phyloP scores from a whole-genome alignment of 2,329 filamentous ascomycete species.

The Pseudocercospora crystallina region DNA sequence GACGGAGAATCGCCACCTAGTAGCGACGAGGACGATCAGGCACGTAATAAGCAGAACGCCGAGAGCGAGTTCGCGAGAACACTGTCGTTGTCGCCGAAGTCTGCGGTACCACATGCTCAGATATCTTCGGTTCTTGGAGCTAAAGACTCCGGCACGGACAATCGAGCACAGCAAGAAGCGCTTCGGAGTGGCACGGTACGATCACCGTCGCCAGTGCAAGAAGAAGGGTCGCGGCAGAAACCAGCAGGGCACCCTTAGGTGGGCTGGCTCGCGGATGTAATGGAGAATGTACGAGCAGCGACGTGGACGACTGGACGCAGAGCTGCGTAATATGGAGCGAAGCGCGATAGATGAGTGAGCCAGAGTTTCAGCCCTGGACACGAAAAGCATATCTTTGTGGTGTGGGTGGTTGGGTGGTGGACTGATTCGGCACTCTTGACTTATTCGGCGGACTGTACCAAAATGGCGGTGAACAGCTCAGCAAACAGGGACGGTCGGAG shows the following conservation, averaged over 20 bases:
- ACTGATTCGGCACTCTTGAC: not conserved
- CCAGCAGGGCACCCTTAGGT: conserved; percentile 28
- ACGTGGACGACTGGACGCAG: conserved; percentile 7
- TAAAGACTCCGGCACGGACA: conserved; percentile 28
- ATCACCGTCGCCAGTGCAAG: conserved; percentile 29
- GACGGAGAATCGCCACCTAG: conserved; percentile 29
- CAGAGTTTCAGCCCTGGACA: conserved; percentile 16
- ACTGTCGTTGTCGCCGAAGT: conserved; percentile 27
- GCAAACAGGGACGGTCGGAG: not conserved
- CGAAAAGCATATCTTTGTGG: conserved; percentile 10
- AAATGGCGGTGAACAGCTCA: conserved; percentile 15
- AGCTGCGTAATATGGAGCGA: conserved; percentile 6
- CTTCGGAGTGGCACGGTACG: conserved; percentile 31
- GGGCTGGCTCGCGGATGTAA: conserved; percentile 1
- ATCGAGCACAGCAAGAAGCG: conserved; percentile 26
- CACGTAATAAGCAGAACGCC: conserved; percentile 10
- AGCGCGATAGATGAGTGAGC: conserved; percentile 6
- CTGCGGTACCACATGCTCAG: conserved; percentile 28
- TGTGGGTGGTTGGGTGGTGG: not conserved
- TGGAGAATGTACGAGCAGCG: conserved; percentile 3
- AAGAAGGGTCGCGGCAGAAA: conserved; percentile 24
- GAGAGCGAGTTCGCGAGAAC: conserved; percentile 26
- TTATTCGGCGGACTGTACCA: conserved; percentile 7
- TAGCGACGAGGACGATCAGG: conserved; percentile 39
- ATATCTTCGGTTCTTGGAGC: conserved; percentile 23